A percentile compares a stretch with the other conserved stretches of the same genome.
These are phyloP conservation scores for Colletotrichum sp. DNA, from an alignment of 2,329 filamentous ascomycete species.

Conservation along the genomic window DNA sequence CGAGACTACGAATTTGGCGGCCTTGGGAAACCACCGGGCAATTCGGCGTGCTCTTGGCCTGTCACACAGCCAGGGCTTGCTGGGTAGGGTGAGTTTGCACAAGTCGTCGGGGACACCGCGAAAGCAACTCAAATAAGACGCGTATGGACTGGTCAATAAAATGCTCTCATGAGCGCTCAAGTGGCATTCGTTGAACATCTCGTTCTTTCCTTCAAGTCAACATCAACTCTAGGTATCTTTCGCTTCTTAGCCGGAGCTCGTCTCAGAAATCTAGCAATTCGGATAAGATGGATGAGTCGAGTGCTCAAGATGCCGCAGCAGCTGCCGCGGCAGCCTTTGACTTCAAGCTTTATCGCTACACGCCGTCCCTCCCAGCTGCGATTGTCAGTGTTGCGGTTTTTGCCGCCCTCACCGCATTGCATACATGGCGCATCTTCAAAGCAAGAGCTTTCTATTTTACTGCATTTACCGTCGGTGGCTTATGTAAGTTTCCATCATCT, in stretches of 20 bases:
- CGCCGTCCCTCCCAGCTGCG: constrained; percentile 15
- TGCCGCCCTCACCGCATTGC: background rate
- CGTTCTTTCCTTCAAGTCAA: background rate
- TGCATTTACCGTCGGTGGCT: constrained; percentile 16
- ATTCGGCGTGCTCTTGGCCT: background rate
- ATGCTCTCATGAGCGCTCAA: accelerated
- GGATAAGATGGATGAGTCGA: background rate
- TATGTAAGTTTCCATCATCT: constrained; percentile 8
- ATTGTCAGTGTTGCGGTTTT: constrained; percentile 9
- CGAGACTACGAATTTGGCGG: background rate
- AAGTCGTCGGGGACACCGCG: background rate
- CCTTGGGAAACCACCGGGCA: background rate
- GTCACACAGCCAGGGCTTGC: background rate
- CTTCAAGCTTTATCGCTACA: constrained; percentile 23
- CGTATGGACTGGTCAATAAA: background rate
- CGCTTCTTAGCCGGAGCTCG: background rate
- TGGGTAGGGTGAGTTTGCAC: background rate
- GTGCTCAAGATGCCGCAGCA: background rate
- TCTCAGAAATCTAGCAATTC: accelerated
- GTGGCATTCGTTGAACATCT: background rate
- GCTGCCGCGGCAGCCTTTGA: background rate
- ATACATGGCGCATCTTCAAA: constrained; percentile 11
- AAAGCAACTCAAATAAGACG: background rate
- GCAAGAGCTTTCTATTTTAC: constrained; percentile 19
- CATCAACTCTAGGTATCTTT: background rate